A percentile compares a stretch with the other conserved stretches of the same genome.
Evolutionary conservation across 169 alveolate species (phyloP).

Genomic region (Eimeria tenella): DNA sequence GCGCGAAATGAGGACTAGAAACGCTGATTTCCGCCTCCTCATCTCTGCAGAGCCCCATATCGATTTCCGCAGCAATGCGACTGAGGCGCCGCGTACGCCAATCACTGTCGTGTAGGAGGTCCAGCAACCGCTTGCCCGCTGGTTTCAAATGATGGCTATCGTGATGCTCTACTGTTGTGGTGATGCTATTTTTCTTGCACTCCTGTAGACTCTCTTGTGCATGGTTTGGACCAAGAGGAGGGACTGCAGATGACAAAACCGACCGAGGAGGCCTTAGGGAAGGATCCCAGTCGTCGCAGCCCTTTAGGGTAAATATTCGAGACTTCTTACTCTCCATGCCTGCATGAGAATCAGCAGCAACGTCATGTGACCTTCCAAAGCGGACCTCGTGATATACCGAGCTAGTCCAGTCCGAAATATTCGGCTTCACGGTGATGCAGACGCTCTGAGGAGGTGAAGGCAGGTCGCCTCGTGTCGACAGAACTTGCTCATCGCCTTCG

Average conservation of each 20-base stretch:
- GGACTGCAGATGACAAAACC: not conserved
- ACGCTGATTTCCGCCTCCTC: not conserved
- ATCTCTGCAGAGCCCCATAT: not conserved
- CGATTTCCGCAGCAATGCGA: slow-evolving; percentile 50
- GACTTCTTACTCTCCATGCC: not conserved
- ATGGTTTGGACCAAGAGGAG: not conserved
- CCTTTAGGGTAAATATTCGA: not conserved
- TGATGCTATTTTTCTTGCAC: not conserved
- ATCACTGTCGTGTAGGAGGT: slow-evolving; percentile 41
- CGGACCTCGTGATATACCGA: slow-evolving; percentile 3
- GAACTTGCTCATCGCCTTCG: not conserved
- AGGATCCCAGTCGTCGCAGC: not conserved
- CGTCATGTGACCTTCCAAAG: not conserved
- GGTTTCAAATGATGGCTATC: not conserved
- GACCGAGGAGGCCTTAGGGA: not conserved
- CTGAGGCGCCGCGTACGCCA: slow-evolving; percentile 67
- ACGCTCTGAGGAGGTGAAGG: not conserved
- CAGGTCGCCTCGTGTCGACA: not conserved
- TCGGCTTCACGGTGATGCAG: not conserved
- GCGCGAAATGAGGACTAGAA: not conserved
- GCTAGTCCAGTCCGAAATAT: not conserved
- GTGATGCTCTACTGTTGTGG: not conserved
- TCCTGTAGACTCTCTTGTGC: not conserved
- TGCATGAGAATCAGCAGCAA: not conserved
- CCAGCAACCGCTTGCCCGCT: slow-evolving; percentile 40